These are phyloP conservation scores for Solanum paucissectum DNA, from an alignment of 257 asterid genomes.

Conservation along the genomic window DNA sequence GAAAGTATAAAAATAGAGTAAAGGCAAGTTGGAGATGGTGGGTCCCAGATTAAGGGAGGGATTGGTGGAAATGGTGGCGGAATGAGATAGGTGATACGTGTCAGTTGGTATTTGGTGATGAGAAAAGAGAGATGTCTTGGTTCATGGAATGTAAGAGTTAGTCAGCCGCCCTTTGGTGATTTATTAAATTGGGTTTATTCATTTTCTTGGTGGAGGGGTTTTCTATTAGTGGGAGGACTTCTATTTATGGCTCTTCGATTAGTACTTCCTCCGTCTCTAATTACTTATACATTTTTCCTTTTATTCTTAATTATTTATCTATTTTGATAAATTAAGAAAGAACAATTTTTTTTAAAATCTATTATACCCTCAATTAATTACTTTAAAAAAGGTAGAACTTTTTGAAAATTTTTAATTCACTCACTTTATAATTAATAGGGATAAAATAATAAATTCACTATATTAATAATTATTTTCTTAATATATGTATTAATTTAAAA, in stretches of 20 bases:
- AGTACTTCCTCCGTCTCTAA: fast-evolving
- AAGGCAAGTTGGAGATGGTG: background rate
- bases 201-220: conserved; percentile 33
- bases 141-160: conserved; percentile 24
- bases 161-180: conserved; percentile 30
- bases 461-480: no score
- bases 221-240: background rate
- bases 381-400: no score
- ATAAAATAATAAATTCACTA: no score
- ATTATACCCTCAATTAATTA: no score
- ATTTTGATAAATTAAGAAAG: no score
- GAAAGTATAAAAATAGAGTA: background rate
- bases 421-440: no score
- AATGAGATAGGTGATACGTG: background rate
- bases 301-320: no score
- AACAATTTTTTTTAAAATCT: no score
- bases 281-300: no score
- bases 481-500: no score
- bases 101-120: background rate
- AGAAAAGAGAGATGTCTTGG: conserved; percentile 24
- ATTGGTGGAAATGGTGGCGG: background rate
- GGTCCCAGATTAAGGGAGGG: background rate
- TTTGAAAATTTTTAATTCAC: no score
- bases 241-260: conserved; percentile 12
- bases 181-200: conserved; percentile 1